Base-by-base conservation (phyloP, 352 stramenopile genomes). In the Pythium monospermum region DNA sequence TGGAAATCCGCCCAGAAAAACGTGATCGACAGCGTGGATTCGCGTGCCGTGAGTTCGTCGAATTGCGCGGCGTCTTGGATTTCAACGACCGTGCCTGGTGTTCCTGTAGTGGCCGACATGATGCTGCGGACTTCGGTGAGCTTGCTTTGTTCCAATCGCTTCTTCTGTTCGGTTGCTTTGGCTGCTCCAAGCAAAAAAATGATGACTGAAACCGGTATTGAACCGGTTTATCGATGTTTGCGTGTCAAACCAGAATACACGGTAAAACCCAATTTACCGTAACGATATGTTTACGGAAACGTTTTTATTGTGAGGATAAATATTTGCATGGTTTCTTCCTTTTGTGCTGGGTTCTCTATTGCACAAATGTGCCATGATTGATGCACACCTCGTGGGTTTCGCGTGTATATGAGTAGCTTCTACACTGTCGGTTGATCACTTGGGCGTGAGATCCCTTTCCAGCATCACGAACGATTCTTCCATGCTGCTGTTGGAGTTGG, bases 1-100 rank as follows among this genome's bases (percentile, higher is more conserved):
- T 90, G 78, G 58, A 89, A 91, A 35, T 91, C 81, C 19, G 83
- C 83, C 77, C 81, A 94, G 66, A 94, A 94, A 63, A 91, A 91
- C 42, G 66, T 58, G 50, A 94, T 80, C 25, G 76, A 86, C 21
- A 91, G 72, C 61, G 75, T 88, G 31, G 76, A 76, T 35, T 91
- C 81, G 37, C 76, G 74, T 47, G 74, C 76, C 37, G 76, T 89
- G 35, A 81, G 68, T 61, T 89, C 73, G 47, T 91, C 77, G 57
- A 86, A 91, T 67, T 89, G 77, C 47, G 72, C 69, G 32, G 49
- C 77, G 63, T 78, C 76, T 66, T 85, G 71, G n/a, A 91, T 61
- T 50, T 53, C 76, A 39, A 84, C 58, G 12, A 91, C 77, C 26
- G 69, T 87, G 56, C 81, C 81, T n/a, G 77, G 44, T 26, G 59